A percentile compares a stretch with the other conserved stretches of the same genome.
Evolutionary conservation across 305 asterid species (phyloP).

Genomic region (Fraxinus latifolia): DNA sequence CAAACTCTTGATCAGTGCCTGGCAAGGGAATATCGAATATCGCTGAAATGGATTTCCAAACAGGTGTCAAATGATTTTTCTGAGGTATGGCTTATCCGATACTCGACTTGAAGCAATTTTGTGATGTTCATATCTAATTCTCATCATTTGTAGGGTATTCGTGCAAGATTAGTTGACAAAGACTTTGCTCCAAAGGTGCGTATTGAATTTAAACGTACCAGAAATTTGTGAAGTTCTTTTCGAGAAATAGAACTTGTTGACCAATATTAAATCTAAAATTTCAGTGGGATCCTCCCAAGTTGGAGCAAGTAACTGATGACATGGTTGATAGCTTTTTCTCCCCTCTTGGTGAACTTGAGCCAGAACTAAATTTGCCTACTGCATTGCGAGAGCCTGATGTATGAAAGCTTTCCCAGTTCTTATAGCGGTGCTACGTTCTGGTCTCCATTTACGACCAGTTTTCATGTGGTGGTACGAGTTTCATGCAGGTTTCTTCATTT

Average conservation of each 20-base stretch:
- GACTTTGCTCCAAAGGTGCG: constrained; percentile 93
- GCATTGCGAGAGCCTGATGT: constrained; percentile 79
- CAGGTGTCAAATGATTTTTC: constrained; percentile 57
- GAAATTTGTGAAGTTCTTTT: background rate
- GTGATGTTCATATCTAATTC: background rate
- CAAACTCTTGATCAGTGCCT: constrained; percentile 90
- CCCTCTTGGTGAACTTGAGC: constrained; percentile 62
- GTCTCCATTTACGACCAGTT: background rate
- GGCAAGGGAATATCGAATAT: constrained; percentile 71
- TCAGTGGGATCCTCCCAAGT: constrained; percentile 73
- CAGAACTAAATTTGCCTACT: constrained; percentile 74
- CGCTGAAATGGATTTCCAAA: constrained; percentile 64
- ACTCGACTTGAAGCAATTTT: background rate
- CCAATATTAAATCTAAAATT: constrained; percentile 9
- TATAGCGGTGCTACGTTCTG: background rate
- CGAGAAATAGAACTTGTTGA: background rate
- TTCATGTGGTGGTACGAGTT: background rate
- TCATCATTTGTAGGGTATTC: constrained; percentile 60
- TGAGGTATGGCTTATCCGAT: constrained; percentile 51
- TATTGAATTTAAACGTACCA: background rate
- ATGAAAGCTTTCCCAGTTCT: constrained; percentile 24
- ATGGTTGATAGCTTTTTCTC: constrained; percentile 61
- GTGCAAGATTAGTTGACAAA: constrained; percentile 87
- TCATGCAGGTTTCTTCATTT: background rate
- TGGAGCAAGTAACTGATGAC: constrained; percentile 71